Percentiles rank a stretch among this genome's conserved stretches.
These are phyloP conservation scores for Neobulgaria alba DNA, from an alignment of 2,329 filamentous ascomycete species.

Conservation along the genomic window DNA sequence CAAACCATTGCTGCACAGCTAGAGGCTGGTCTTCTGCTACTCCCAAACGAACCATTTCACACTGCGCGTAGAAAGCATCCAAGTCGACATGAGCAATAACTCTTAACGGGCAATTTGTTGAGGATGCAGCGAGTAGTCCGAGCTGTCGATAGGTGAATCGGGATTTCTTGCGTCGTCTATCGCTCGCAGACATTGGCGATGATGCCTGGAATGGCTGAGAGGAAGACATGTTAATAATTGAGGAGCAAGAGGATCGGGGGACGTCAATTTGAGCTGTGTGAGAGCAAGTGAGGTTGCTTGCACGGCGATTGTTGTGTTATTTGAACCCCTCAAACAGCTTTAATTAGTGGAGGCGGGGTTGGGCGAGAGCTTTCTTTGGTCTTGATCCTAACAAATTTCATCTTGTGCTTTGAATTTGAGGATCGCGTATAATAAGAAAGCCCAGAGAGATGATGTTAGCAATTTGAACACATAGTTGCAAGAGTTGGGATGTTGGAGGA, in stretches of 20 bases:
- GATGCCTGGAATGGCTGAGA: conserved; percentile 38
- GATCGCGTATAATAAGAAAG: no score
- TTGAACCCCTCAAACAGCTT: neutral
- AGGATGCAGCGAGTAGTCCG: conserved; percentile 62
- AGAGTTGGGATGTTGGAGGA: no score
- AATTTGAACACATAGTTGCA: no score
- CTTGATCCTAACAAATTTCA: neutral
- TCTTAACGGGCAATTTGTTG: conserved; percentile 67
- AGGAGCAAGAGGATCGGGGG: neutral
- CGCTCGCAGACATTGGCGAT: conserved; percentile 32
- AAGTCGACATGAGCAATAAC: conserved; percentile 89
- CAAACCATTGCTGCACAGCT: conserved; percentile 84
- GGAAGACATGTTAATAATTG: conserved; percentile 33
- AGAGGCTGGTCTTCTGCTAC: conserved; percentile 68
- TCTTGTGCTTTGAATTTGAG: no score
- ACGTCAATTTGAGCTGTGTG: no score
- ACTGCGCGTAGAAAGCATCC: conserved; percentile 96
- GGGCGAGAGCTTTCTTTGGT: neutral
- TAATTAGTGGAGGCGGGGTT: neutral
- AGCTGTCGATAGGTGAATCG: conserved; percentile 81
- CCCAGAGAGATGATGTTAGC: no score
- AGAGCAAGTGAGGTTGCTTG: no score
- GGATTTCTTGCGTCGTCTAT: conserved; percentile 39
- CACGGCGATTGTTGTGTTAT: neutral
- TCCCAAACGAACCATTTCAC: conserved; percentile 81